Conservation (phyloP, 164 flowering plant genomes). For the Tinospora cordifolia region DNA sequence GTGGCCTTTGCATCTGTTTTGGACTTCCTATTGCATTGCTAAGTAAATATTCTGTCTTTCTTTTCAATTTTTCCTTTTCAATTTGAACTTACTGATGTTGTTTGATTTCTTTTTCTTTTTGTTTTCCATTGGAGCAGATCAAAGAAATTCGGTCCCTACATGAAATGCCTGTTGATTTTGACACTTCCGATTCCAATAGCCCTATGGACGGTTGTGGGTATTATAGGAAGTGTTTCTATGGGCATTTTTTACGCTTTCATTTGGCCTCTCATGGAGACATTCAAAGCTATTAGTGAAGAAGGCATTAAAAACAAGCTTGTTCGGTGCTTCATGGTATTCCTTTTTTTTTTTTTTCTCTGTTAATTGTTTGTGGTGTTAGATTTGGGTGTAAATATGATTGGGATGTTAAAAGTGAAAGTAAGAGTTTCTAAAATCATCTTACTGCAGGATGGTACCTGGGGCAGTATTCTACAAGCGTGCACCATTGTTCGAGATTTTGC, state of each 20-base stretch:
- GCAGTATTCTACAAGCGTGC: constrained; percentile 18
- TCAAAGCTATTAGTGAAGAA: constrained; percentile 18
- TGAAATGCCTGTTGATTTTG: constrained; percentile 20
- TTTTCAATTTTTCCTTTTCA: not conserved
- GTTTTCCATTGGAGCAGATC: constrained; percentile 12
- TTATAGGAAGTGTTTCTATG: constrained; percentile 19
- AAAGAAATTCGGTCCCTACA: constrained; percentile 20
- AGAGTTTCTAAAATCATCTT: not conserved
- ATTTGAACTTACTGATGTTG: not conserved
- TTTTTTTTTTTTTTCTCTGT: not conserved
- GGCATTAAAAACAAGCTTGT: constrained; percentile 22
- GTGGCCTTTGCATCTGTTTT: constrained; percentile 20
- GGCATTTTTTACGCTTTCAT: constrained; percentile 24
- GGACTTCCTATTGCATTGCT: constrained; percentile 28
- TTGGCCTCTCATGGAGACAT: constrained; percentile 25
- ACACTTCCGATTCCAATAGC: constrained; percentile 16
- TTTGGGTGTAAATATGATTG: too few relatives aligned
- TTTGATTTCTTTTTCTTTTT: not conserved
- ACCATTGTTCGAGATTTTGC: constrained; percentile 23
- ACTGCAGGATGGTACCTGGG: constrained; percentile 25
- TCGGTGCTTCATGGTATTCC: constrained; percentile 21
- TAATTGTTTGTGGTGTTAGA: not conserved
- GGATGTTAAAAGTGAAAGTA: too few relatives aligned
- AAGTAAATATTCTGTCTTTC: constrained; percentile 12
- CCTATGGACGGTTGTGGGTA: constrained; percentile 17